phyloP scores from a whole-genome alignment of 192 early-diverging fungal species.

The Podila epicladia region DNA sequence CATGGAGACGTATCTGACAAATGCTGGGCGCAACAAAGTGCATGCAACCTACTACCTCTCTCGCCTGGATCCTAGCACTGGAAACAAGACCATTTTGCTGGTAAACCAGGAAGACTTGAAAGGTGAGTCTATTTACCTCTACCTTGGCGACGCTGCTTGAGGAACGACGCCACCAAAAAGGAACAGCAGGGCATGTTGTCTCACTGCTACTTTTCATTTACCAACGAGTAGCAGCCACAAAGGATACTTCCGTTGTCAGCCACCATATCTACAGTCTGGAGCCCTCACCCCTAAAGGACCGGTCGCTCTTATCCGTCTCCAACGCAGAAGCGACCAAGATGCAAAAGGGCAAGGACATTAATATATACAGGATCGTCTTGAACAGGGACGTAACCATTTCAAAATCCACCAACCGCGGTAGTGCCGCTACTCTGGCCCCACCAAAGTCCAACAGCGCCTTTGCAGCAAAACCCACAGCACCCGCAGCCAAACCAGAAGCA shows the following conservation, averaged over 20 bases:
- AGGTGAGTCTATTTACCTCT: slow-evolving; percentile 7
- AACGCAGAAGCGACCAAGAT: slow-evolving; percentile 31
- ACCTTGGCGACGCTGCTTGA: background rate
- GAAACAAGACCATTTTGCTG: slow-evolving; percentile 21
- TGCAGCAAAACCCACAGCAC: background rate
- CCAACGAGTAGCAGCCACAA: slow-evolving; percentile 8
- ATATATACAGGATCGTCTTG: slow-evolving; percentile 18
- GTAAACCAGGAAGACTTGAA: slow-evolving; percentile 24
- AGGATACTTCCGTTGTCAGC: slow-evolving; percentile 15
- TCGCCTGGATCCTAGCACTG: slow-evolving; percentile 31
- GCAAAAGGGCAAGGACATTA: slow-evolving; percentile 44
- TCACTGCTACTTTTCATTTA: background rate
- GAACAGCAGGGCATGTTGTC: background rate
- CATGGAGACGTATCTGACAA: slow-evolving; percentile 37
- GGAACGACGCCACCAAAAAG: background rate
- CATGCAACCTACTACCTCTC: slow-evolving; percentile 39
- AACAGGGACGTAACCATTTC: slow-evolving; percentile 18
- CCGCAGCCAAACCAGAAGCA: background rate
- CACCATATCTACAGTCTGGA: slow-evolving; percentile 47
- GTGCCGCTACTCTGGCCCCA: background rate
- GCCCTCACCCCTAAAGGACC: slow-evolving; percentile 32
- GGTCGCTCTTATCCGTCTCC: slow-evolving; percentile 20
- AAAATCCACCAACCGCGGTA: slow-evolving; percentile 5
- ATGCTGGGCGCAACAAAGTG: slow-evolving; percentile 22
- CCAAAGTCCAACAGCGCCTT: background rate